A percentile compares a stretch with the other conserved stretches of the same genome.
phyloP scores from a whole-genome alignment of 306 rosid genomes.

The Erythrophleum fordii region DNA sequence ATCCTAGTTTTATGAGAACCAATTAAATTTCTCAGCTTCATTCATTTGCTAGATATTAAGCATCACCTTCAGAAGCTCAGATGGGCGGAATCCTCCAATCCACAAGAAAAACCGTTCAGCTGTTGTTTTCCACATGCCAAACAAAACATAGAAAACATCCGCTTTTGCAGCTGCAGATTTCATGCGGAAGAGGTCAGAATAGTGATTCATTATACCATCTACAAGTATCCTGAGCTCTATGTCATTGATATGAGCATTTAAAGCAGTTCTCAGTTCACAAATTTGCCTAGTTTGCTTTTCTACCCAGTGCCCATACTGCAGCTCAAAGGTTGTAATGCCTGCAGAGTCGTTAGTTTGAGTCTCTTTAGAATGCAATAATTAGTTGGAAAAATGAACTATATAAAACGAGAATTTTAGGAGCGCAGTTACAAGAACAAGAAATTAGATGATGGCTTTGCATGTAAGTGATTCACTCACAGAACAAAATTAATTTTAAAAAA shows the following conservation, averaged over 20 bases:
- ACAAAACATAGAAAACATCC: slow-evolving; percentile 86
- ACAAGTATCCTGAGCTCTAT: slow-evolving; percentile 69
- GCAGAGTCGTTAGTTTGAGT: slow-evolving; percentile 30
- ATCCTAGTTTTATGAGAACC: not conserved
- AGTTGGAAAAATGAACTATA: not conserved
- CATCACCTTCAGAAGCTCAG: slow-evolving; percentile 85
- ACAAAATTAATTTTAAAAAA: slow-evolving; percentile 11
- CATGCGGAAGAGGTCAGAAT: slow-evolving; percentile 72
- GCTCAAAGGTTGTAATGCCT: slow-evolving; percentile 74
- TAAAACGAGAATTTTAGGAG: not conserved
- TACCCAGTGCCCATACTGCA: slow-evolving; percentile 84
- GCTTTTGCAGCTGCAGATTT: slow-evolving; percentile 84
- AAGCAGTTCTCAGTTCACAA: slow-evolving; percentile 67
- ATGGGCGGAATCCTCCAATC: slow-evolving; percentile 98
- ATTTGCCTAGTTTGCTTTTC: slow-evolving; percentile 75
- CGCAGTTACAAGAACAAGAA: not conserved
- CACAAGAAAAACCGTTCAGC: slow-evolving; percentile 85
- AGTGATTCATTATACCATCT: slow-evolving; percentile 69
- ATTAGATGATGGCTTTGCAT: not conserved
- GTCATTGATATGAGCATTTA: slow-evolving; percentile 63
- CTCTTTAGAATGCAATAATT: slow-evolving; percentile 36
- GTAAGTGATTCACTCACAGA: slow-evolving; percentile 8
- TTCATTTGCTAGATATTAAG: not conserved
- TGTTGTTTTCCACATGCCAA: slow-evolving; percentile 88
- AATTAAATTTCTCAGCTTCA: slow-evolving; percentile 4